Evolutionary conservation across 2,329 filamentous ascomycete species (phyloP), one percentile per base, ranked within the genome.

Genomic region (Xylariaceae sp.): DNA sequence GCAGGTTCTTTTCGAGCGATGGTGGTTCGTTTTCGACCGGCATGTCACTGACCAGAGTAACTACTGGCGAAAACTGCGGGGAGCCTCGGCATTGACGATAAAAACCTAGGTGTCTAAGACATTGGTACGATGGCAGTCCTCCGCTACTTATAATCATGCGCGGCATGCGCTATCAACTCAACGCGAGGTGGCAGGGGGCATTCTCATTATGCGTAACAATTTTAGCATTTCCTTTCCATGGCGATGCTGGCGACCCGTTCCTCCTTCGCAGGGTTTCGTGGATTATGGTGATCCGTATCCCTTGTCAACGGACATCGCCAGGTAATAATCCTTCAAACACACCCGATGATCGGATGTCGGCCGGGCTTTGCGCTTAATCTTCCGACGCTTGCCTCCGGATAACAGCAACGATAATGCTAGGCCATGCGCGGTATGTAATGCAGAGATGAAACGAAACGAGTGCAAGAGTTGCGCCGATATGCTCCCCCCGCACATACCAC

Each of bases 11-110:
- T 83, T 83, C 65, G 74, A 77, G 65, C 72, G 75, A 39, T 84
- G 81, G 81, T 85, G 80, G 80, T 84, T 81, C 67, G 66, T 80
- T 34, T 78, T 84, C 62, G 80, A 84, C 61, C 64, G 71, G 8
- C 69, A 71, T 10, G 73, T 83, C 15, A 66, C 84, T n/a, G 73
- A 76, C 42, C 73, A 72, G 49, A 80, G 79, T 61, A 83, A 84
- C 65, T 68, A 71, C 47, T 73, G 74, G 72, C 71, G 80, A 56
- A 70, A 61, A 49, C 61, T 74, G 49, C 72, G 79, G 50, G 80
- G 80, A 0, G 72, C 75, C 5, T 59, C 68, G 5, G 63, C 64
- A 21, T 59, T 73, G 49, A 49, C 46, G 3, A 44, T 32, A 19
- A 56, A 53, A 37, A 26, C 26, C 21, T 51, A 22, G 42, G 19